Evolutionary conservation across 345 rosid genomes (phyloP).

Genomic region (Eucalyptus cloeziana): DNA sequence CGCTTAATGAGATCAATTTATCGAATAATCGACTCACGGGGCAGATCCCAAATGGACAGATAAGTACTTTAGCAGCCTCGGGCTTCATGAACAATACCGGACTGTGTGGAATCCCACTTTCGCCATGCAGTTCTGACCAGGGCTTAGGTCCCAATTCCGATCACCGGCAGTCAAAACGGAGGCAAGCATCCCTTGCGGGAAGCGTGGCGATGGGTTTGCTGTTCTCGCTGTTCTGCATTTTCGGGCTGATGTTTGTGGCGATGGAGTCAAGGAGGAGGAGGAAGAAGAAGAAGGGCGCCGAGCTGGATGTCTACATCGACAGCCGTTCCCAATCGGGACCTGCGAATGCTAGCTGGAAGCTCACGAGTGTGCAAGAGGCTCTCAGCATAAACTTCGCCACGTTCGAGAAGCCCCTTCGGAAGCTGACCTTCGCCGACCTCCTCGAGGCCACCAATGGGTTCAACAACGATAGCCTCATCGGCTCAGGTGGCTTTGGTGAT

Average conservation of each 20-base stretch:
- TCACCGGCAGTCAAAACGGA: conserved; percentile 38
- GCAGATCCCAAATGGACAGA: conserved; percentile 73
- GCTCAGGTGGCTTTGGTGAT: conserved; percentile 96
- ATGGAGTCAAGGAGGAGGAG: conserved; percentile 65
- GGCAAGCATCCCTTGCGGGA: conserved; percentile 44
- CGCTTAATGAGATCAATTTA: conserved; percentile 60
- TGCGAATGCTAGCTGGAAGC: conserved; percentile 59
- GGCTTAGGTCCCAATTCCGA: conserved; percentile 9
- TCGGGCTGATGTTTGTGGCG: conserved; percentile 47
- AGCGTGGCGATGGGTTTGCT: conserved; percentile 89
- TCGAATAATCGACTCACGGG: conserved; percentile 68
- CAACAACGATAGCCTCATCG: conserved; percentile 73
- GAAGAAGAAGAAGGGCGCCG: conserved; percentile 51
- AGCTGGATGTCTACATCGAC: conserved; percentile 49
- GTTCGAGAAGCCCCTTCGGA: conserved; percentile 76
- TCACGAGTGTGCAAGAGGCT: conserved; percentile 60
- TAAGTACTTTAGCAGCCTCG: conserved; percentile 53
- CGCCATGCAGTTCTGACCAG: conserved; percentile 23
- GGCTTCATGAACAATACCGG: conserved; percentile 71
- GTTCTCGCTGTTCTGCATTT: conserved; percentile 63
- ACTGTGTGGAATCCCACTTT: conserved; percentile 80
- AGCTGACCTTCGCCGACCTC: conserved; percentile 87
- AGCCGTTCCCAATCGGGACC: conserved; percentile 60
- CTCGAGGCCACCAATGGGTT: conserved; percentile 89
- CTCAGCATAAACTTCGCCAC: conserved; percentile 76